Percentiles rank a stretch among this genome's conserved stretches.
phyloP scores from a whole-genome alignment of 1,284 basidiomycete genomes.

The Puccinia novopanici region DNA sequence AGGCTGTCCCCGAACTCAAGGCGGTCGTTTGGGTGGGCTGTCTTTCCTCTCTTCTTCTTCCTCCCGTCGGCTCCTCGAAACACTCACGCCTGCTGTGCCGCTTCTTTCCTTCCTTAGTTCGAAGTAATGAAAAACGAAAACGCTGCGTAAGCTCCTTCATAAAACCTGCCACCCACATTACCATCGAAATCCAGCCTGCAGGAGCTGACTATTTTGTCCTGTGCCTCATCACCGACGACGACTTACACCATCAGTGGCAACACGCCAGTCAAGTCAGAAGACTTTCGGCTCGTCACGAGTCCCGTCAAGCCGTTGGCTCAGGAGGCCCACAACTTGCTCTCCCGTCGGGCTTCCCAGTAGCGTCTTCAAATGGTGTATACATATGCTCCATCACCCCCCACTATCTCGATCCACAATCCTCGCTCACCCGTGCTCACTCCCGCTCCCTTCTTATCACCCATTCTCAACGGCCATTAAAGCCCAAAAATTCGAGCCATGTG shows the following conservation, averaged over 20 bases:
- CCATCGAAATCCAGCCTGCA: too few relatives aligned
- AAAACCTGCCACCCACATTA: too few relatives aligned
- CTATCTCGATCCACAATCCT: too few relatives aligned
- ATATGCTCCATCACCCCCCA: background rate
- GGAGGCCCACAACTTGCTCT: slow-evolving; percentile 17
- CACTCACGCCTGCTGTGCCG: background rate
- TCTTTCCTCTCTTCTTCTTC: too few relatives aligned
- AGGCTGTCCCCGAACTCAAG: slow-evolving; percentile 36
- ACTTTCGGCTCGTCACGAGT: slow-evolving; percentile 39
- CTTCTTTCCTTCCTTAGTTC: slow-evolving; percentile 11
- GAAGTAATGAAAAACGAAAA: slow-evolving; percentile 46
- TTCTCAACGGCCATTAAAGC: too few relatives aligned
- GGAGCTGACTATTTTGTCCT: too few relatives aligned
- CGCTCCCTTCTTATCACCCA: too few relatives aligned
- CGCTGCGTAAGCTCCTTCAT: slow-evolving; percentile 42
- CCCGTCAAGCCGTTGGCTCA: background rate
- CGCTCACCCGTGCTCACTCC: too few relatives aligned
- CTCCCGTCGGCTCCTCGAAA: too few relatives aligned
- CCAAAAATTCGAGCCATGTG: too few relatives aligned
- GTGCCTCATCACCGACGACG: too few relatives aligned
- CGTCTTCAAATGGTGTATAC: slow-evolving; percentile 3
- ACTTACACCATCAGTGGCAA: too few relatives aligned
- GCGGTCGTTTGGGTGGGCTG: slow-evolving; percentile 47
- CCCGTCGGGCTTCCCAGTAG: slow-evolving; percentile 27
- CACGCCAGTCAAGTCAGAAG: slow-evolving; percentile 42